These are phyloP conservation scores for Tanacetum coccineum DNA, from an alignment of 129 eudicot species.

Conservation along the genomic window DNA sequence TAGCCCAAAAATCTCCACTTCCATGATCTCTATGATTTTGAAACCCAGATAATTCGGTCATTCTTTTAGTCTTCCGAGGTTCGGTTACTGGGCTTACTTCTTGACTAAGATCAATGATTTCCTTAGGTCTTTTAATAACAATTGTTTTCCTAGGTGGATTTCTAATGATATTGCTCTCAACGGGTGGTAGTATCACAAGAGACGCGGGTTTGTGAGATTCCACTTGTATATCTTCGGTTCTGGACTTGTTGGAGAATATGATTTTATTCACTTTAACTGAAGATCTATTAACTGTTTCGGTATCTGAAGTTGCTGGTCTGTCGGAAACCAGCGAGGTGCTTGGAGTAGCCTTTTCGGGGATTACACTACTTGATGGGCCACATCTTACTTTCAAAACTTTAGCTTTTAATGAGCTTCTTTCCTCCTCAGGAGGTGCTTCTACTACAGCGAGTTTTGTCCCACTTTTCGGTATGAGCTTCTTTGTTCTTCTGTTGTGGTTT, in stretches of 20 bases:
- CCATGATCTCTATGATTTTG: slow-evolving; percentile 39
- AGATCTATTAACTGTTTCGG: slow-evolving; percentile 52
- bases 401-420: slow-evolving; percentile 52
- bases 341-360: slow-evolving; percentile 56
- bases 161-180: slow-evolving; percentile 38
- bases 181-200: slow-evolving; percentile 68
- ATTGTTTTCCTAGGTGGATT: slow-evolving; percentile 53
- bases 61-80: slow-evolving; percentile 65
- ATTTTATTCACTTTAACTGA: slow-evolving; percentile 70
- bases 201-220: slow-evolving; percentile 62
- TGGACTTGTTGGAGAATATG: slow-evolving; percentile 58
- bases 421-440: slow-evolving; percentile 70
- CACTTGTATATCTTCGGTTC: slow-evolving; percentile 49
- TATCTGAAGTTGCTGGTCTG: slow-evolving; percentile 53
- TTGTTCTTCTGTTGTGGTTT: slow-evolving; percentile 54
- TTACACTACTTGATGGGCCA: slow-evolving; percentile 47
- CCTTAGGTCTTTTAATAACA: slow-evolving; percentile 76
- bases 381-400: slow-evolving; percentile 81
- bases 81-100: slow-evolving; percentile 64
- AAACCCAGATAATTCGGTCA: slow-evolving; percentile 63
- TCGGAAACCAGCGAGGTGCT: slow-evolving; percentile 69
- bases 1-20: slow-evolving; percentile 18
- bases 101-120: slow-evolving; percentile 54
- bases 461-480: slow-evolving; percentile 51
- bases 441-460: slow-evolving; percentile 45